These are phyloP conservation scores for Isabelozyma heimii DNA, from an alignment of 805 yeast genomes.

Conservation along the genomic window DNA sequence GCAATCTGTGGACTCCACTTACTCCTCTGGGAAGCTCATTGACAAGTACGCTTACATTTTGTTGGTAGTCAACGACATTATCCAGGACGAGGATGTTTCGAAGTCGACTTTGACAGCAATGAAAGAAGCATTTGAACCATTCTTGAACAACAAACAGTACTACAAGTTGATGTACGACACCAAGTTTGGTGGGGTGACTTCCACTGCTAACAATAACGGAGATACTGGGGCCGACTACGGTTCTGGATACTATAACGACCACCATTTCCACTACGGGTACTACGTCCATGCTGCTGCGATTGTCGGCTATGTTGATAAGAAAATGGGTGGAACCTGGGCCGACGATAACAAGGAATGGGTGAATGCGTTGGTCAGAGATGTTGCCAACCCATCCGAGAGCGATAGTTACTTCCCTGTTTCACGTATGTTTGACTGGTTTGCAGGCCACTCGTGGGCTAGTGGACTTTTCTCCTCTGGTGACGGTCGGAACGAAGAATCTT, in stretches of 20 bases:
- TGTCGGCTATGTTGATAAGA: constrained; percentile 63
- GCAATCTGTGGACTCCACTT: constrained; percentile 38
- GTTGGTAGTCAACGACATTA: constrained; percentile 47
- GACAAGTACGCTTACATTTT: constrained; percentile 59
- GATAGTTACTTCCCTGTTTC: constrained; percentile 68
- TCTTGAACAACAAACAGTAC: constrained; percentile 39
- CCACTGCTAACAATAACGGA: constrained; percentile 45
- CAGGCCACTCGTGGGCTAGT: constrained; percentile 78
- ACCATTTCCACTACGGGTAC: constrained; percentile 86
- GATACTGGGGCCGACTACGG: constrained; percentile 60
- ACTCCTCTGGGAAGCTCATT: constrained; percentile 51
- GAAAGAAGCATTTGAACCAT: constrained; percentile 43
- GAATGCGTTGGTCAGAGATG: constrained; percentile 61
- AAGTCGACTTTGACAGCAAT: constrained; percentile 28
- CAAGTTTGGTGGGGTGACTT: constrained; percentile 54
- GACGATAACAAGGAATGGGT: constrained; percentile 51
- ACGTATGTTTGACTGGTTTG: constrained; percentile 72
- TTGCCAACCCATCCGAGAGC: constrained; percentile 55
- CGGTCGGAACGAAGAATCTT: constrained; percentile 74
- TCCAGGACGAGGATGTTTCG: constrained; percentile 41
- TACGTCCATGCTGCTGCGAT: constrained; percentile 81
- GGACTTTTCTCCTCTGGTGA: constrained; percentile 69
- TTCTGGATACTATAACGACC: constrained; percentile 76
- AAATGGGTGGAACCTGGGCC: constrained; percentile 55
- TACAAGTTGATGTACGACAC: constrained; percentile 57